Conservation (phyloP, 345 rosid genomes). For the Boechera stricta region DNA sequence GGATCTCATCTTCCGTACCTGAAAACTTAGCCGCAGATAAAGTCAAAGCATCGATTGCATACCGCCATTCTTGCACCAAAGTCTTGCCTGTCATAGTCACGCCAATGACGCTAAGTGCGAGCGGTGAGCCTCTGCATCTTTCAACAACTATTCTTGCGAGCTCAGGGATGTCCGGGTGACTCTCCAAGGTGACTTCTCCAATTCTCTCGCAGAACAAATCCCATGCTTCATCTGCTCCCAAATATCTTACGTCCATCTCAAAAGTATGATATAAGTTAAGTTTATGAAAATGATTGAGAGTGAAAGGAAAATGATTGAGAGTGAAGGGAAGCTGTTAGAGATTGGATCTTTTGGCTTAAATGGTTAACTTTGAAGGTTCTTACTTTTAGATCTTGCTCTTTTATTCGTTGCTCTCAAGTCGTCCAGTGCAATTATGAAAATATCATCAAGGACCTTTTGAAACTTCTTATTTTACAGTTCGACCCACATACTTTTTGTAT, state of each 20-base stretch:
- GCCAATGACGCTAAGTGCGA: not conserved
- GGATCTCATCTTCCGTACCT: not conserved
- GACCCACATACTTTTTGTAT: not conserved
- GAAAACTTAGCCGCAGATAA: not conserved
- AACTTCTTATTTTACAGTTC: not conserved
- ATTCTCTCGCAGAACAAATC: not conserved
- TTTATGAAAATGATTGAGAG: not conserved
- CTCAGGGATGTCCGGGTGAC: not conserved
- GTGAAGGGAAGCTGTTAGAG: too few relatives aligned
- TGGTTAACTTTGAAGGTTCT: too few relatives aligned
- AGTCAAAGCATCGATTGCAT: not conserved
- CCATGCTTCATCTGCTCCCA: slow-evolving; percentile 1
- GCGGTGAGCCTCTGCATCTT: not conserved
- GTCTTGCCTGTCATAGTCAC: not conserved
- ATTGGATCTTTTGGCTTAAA: too few relatives aligned
- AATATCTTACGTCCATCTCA: not conserved
- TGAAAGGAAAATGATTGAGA: not conserved
- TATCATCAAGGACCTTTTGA: not conserved
- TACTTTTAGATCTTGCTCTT: not conserved
- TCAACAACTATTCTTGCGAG: not conserved
- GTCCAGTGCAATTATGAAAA: not conserved
- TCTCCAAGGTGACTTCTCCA: not conserved
- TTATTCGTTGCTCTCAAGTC: not conserved
- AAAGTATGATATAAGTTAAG: not conserved
- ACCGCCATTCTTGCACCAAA: not conserved